Evolutionary conservation across 139 green algal species (phyloP).

Genomic region (Chlamydomonas incerta): DNA sequence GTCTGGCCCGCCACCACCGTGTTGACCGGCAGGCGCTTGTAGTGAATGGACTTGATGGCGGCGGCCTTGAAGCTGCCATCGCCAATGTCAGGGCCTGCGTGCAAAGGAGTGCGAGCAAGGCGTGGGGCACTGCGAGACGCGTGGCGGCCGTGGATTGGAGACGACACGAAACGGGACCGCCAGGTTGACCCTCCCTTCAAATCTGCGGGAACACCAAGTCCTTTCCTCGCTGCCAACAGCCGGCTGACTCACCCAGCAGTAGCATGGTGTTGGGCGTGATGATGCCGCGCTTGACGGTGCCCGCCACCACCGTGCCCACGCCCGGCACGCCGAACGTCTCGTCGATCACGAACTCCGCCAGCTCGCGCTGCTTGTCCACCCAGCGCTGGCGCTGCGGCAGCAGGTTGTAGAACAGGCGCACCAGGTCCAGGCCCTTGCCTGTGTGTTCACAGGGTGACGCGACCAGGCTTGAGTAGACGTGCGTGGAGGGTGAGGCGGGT

Average conservation of each 20-base stretch:
- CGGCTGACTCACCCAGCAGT: slow-evolving; percentile 69
- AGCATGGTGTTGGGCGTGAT: slow-evolving; percentile 77
- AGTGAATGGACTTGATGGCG: slow-evolving; percentile 91
- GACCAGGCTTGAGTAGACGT: not conserved
- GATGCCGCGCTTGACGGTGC: slow-evolving; percentile 87
- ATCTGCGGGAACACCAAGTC: too few species aligned
- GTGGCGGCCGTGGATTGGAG: too few species aligned
- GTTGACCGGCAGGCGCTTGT: slow-evolving; percentile 85
- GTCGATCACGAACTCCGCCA: slow-evolving; percentile 91
- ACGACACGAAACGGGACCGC: too few species aligned
- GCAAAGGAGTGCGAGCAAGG: too few species aligned
- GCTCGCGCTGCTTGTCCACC: slow-evolving; percentile 64
- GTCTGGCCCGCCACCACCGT: slow-evolving; percentile 91
- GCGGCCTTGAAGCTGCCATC: slow-evolving; percentile 86
- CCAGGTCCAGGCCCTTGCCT: slow-evolving; percentile 83
- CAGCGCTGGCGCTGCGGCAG: slow-evolving; percentile 87
- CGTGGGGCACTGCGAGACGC: too few species aligned
- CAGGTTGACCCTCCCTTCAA: too few species aligned
- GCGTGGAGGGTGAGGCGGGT: too few species aligned
- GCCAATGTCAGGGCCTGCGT: slow-evolving; percentile 81
- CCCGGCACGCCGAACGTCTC: slow-evolving; percentile 90
- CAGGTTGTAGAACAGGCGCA: slow-evolving; percentile 92
- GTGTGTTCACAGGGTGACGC: not conserved
- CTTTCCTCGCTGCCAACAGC: too few species aligned
- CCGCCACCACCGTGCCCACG: slow-evolving; percentile 92